Conservation (phyloP, 805 yeast species). For the Blastobotrys americana region DNA sequence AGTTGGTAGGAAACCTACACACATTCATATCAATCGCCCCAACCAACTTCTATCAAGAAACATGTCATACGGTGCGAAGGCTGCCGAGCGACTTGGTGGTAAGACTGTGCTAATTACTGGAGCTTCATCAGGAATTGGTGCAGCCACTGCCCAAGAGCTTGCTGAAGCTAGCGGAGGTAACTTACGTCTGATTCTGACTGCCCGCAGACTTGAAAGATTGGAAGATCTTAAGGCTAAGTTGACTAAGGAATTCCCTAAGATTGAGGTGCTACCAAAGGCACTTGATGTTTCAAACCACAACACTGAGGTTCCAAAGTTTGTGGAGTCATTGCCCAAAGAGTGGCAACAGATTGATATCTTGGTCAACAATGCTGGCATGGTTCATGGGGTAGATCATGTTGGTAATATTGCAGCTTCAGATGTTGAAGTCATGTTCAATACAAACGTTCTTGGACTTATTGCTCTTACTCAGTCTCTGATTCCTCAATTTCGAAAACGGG, state of each 20-base stretch:
- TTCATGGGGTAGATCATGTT: constrained; percentile 68
- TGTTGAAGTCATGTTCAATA: constrained; percentile 67
- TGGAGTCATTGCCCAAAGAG: constrained; percentile 46
- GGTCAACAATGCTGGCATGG: constrained; percentile 61
- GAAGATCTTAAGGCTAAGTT: constrained; percentile 44
- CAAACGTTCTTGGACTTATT: constrained; percentile 83
- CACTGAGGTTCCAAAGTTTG: constrained; percentile 44
- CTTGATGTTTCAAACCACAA: constrained; percentile 51
- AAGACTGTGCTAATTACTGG: constrained; percentile 87
- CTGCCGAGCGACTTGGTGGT: constrained; percentile 73
- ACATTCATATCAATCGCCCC: no score
- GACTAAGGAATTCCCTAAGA: constrained; percentile 39
- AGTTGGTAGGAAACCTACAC: no score
- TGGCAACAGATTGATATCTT: constrained; percentile 53
- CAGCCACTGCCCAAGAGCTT: constrained; percentile 81
- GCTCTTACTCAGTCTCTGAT: constrained; percentile 74
- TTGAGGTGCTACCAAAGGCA: constrained; percentile 39
- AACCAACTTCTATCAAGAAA: no score
- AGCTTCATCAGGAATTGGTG: constrained; percentile 93
- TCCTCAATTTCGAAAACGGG: constrained; percentile 60
- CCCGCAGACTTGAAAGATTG: constrained; percentile 65
- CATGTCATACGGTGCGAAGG: constrained; percentile 26
- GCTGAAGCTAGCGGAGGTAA: constrained; percentile 71
- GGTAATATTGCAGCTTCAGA: constrained; percentile 62
- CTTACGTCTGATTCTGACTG: constrained; percentile 63